Base-by-base conservation (phyloP, 805 yeast species). In the Candida coquimbonensis region DNA sequence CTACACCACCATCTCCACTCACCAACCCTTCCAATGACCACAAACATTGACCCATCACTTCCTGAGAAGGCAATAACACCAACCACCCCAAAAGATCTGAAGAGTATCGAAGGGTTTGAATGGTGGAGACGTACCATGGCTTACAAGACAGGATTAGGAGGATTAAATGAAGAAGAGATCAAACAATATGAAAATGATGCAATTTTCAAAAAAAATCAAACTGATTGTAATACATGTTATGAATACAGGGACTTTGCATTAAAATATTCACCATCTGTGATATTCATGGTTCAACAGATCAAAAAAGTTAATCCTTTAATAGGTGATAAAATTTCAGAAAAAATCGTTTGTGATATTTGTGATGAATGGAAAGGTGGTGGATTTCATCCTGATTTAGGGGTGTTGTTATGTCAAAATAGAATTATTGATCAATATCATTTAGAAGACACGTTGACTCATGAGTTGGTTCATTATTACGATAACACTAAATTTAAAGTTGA, bases 391-490 rank as follows among this genome's bases (percentile, higher is more conserved):
- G 85, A 87, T 35, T 62, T 78, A 38, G 99, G 99, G 2, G 81
- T 93, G 25, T 69, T 89, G 47, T 65, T 93, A 7, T 93, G 99
- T 65, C 88, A 90, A 50, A 90, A 93, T 63, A 74, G 89, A 65
- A 62, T 66, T 33, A 53, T 56, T 21, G 80, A 81, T 60, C 81
- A 81, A 59, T 80, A 83, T 75, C 95, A 87, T 56, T 65, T 89
- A 47, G 97, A 91, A 60, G 98, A 93, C 58, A 87, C 95, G 0
- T 66, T 93, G 51, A 75, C 97, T 2, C 99, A 93, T 61, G 99
- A 93, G 61, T 71, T 93, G 62, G 80, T 93, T 32, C 99, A 93
- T 64, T 93, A 89, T 50, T 93, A 87, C 64, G 99, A 93, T 65
- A 82, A 89, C 59, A 70, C 87, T 52, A 83, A 88, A 63, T 93